phyloP scores from a whole-genome alignment of 2,329 filamentous ascomycete species.

The Ampelomyces quisqualis region DNA sequence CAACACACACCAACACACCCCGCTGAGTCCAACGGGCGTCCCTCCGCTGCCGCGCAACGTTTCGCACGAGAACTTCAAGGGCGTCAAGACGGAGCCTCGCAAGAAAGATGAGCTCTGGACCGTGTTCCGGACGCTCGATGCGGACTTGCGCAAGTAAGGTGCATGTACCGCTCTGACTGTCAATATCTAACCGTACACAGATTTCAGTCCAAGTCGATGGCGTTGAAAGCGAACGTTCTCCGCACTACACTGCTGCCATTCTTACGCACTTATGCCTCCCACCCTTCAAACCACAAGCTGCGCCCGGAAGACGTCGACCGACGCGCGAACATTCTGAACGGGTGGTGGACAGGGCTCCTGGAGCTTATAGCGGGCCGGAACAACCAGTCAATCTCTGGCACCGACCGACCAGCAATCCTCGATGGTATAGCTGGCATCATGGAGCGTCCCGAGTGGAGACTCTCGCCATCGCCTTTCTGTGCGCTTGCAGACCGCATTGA shows the following conservation, averaged over 20 bases:
- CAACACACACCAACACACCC: slow-evolving; percentile 36
- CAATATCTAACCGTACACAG: slow-evolving; percentile 35
- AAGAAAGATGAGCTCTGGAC: slow-evolving; percentile 71
- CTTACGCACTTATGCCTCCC: slow-evolving; percentile 66
- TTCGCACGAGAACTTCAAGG: slow-evolving; percentile 46
- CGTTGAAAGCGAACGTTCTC: slow-evolving; percentile 74
- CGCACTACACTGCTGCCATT: slow-evolving; percentile 74
- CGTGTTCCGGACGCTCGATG: slow-evolving; percentile 66
- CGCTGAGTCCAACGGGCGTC: slow-evolving; percentile 36
- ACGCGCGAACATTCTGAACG: slow-evolving; percentile 75
- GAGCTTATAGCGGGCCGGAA: slow-evolving; percentile 77
- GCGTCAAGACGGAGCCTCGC: slow-evolving; percentile 45
- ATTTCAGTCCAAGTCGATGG: slow-evolving; percentile 71
- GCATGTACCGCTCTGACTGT: not conserved
- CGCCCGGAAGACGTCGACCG: slow-evolving; percentile 81
- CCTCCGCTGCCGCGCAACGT: slow-evolving; percentile 48
- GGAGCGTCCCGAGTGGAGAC: slow-evolving; percentile 85
- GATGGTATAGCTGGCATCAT: slow-evolving; percentile 80
- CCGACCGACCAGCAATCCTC: slow-evolving; percentile 78
- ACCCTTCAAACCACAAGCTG: slow-evolving; percentile 66
- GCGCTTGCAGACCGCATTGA: slow-evolving; percentile 60
- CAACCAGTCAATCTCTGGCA: slow-evolving; percentile 75
- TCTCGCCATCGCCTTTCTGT: slow-evolving; percentile 67
- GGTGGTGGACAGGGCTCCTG: slow-evolving; percentile 84
- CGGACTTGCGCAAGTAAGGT: slow-evolving; percentile 64